phyloP scores from a whole-genome alignment of 176 grass and related monocot genomes.

The Canna indica region DNA sequence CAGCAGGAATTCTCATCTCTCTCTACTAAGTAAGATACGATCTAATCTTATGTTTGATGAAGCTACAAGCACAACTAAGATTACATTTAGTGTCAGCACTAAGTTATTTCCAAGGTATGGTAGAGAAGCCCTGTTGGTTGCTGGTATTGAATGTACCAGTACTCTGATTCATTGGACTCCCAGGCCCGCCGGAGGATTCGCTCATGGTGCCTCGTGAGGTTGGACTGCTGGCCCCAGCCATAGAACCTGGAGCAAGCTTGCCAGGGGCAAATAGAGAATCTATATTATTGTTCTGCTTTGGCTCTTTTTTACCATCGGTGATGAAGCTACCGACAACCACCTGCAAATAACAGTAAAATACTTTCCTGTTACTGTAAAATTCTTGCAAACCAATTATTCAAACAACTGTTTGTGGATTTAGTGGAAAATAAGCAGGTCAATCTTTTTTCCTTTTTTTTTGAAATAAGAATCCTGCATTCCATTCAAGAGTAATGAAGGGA shows the following conservation, averaged over 20 bases:
- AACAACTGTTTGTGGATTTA: too few relatives aligned
- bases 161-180: conserved; percentile 57
- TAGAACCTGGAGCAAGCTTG: conserved; percentile 14
- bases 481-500: too few relatives aligned
- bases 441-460: too few relatives aligned
- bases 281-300: conserved; percentile 18
- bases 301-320: conserved; percentile 42
- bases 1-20: too few relatives aligned
- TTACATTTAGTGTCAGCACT: neutral
- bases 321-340: conserved; percentile 72
- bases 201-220: conserved; percentile 59
- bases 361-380: too few relatives aligned
- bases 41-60: too few relatives aligned
- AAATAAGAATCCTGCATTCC: too few relatives aligned
- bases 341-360: conserved; percentile 20
- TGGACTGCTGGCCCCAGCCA: conserved; percentile 31
- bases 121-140: conserved; percentile 49
- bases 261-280: too few relatives aligned
- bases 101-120: conserved; percentile 60
- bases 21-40: too few relatives aligned
- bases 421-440: too few relatives aligned
- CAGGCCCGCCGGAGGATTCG: conserved; percentile 54
- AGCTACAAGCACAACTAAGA: neutral
- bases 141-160: conserved; percentile 21
- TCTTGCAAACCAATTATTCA: too few relatives aligned